Base-by-base conservation (phyloP, 345 rosid genomes). In the Gossypium ekmanianum region DNA sequence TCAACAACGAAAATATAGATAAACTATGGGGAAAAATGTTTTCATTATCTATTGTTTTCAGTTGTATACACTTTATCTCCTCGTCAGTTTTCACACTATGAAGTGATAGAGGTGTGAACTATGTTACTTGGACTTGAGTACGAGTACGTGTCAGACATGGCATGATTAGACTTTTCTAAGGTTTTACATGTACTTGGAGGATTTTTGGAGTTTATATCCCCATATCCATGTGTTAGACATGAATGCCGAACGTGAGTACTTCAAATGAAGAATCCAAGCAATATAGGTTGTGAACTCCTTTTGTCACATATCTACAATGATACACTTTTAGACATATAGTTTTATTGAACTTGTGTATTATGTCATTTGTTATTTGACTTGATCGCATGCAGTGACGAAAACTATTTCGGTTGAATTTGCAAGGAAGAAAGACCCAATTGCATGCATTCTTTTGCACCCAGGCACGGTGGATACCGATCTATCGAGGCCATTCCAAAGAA, bases 401-500 rank as follows among this genome's bases (percentile, higher is more conserved):
- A 88, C 88, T 7, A 84, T 86, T 16, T 82, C 97, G 0, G 89
- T 91, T 75, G 98, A 94, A 86, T 75, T 94, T 76, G 92, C 81
- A 10, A 76, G 88, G 44, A 91, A 43, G 91, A 94, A 84, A 79
- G 98, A 94, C 83, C 92, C 91, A 11, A 71, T 92, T 59, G 79
- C 78, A 81, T 90, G 98, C 88, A 86, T 92, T 77, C 84, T 94
- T 41, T 76, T 94, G 84, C 98, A 92, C 81, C 98, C 98, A 29
- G 98, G 97, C 48, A 94, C 97, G 1, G 98, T 94, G 70, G 97
- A 92, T 81, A 91, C 98, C 12, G 95, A 94, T 82, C 92, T 94
- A 14, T 94, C 98, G 0, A 86, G 79, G 74, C 95, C 97, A 5
- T 92, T 92, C 64, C 97, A 91, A 78, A 88, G 85, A 71, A 88